Conservation (phyloP, 2,329 filamentous ascomycete species). For the Basipetospora chlamydospora region DNA sequence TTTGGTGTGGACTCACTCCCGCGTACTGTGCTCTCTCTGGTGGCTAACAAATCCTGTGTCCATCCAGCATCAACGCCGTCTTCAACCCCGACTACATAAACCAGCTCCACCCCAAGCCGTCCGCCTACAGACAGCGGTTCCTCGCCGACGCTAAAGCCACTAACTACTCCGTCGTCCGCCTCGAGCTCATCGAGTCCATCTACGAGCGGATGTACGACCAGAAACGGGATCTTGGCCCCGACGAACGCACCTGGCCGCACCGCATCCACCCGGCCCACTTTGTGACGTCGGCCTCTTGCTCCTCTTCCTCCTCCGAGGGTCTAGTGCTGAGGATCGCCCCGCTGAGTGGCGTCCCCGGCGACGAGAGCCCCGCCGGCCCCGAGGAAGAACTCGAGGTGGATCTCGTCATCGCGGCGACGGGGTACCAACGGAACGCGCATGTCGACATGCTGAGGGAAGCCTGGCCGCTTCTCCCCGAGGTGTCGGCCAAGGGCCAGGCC, state of each 20-base stretch:
- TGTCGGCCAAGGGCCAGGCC: constrained; percentile 16
- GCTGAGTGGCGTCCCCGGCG: constrained; percentile 21
- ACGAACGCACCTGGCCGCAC: constrained; percentile 67
- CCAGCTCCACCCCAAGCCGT: constrained; percentile 53
- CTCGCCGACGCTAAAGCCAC: constrained; percentile 64
- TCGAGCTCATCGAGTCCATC: constrained; percentile 78
- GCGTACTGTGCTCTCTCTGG: neutral
- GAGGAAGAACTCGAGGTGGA: constrained; percentile 61
- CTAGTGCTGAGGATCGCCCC: constrained; percentile 47
- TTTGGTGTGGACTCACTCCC: no score
- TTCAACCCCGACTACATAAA: constrained; percentile 85
- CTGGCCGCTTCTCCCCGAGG: constrained; percentile 46
- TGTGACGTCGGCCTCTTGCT: constrained; percentile 48
- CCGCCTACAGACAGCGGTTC: constrained; percentile 43
- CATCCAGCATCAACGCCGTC: constrained; percentile 71
- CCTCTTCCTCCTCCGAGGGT: constrained; percentile 20
- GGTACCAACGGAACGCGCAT: constrained; percentile 68
- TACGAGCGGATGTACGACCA: constrained; percentile 85
- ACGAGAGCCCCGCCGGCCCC: constrained; percentile 12
- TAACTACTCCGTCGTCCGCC: constrained; percentile 87
- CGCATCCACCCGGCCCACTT: constrained; percentile 58
- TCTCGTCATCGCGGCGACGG: constrained; percentile 73
- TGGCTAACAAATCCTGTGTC: constrained; percentile 16
- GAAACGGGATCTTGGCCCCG: constrained; percentile 50
- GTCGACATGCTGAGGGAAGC: constrained; percentile 58